phyloP scores from a whole-genome alignment of 305 asterid genomes.

The Fraxinus paxiana region DNA sequence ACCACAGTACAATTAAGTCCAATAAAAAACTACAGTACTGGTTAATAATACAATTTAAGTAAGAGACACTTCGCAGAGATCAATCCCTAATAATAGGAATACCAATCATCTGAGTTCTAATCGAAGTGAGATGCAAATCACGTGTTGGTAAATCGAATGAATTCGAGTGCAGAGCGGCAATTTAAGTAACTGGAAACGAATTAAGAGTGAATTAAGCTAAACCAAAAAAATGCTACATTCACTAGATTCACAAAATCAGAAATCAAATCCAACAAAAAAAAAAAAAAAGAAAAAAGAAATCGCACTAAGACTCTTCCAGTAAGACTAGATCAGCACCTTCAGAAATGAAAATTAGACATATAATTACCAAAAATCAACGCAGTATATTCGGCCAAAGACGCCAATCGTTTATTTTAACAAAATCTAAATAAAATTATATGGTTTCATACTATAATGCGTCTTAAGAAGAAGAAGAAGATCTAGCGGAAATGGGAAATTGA shows the following conservation, averaged over 20 bases:
- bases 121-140: background rate
- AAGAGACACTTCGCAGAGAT: constrained; percentile 18
- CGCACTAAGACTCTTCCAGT: constrained; percentile 18
- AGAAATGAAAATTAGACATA: constrained; percentile 12
- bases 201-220: constrained; percentile 17
- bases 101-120: constrained; percentile 17
- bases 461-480: background rate
- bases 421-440: background rate
- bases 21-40: background rate
- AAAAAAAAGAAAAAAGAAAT: constrained; percentile 1
- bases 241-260: constrained; percentile 13
- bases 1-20: constrained; percentile 26
- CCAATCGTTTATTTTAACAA: background rate
- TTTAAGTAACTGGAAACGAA: constrained; percentile 7
- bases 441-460: background rate
- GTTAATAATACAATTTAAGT: background rate
- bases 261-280: constrained; percentile 24
- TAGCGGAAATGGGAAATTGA: constrained; percentile 12
- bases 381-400: background rate
- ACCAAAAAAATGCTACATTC: constrained; percentile 5
- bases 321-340: constrained; percentile 43
- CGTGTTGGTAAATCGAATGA: constrained; percentile 13
- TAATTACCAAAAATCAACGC: constrained; percentile 25
- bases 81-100: constrained; percentile 20
- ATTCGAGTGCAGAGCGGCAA: constrained; percentile 14